A percentile compares a stretch with the other conserved stretches of the same genome.
Evolutionary conservation across 2,329 filamentous ascomycete species (phyloP).

Genomic region (Clathrospora elynae): DNA sequence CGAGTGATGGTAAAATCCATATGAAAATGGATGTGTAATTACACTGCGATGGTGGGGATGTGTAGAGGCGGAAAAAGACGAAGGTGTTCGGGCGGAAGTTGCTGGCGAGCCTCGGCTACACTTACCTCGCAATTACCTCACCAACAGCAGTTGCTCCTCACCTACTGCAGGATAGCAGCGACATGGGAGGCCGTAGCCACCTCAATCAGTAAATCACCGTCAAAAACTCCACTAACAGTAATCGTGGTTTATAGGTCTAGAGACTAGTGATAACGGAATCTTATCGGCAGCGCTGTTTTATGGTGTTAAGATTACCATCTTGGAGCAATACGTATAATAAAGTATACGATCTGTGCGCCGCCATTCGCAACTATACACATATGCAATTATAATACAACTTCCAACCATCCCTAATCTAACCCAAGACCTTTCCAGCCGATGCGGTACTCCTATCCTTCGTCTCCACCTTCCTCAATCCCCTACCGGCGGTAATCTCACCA

Average conservation of each 20-base stretch:
- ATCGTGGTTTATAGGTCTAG: too few relatives aligned
- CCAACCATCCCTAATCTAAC: conserved; percentile 1
- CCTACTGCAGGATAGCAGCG: too few relatives aligned
- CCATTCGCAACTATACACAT: conserved; percentile 1
- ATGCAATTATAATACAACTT: not conserved
- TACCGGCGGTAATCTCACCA: conserved; percentile 82
- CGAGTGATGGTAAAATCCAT: conserved; percentile 7
- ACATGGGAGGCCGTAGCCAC: too few relatives aligned
- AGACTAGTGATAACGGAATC: too few relatives aligned
- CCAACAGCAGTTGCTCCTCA: not conserved
- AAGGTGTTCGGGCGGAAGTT: conserved; percentile 13
- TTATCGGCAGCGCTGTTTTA: too few relatives aligned
- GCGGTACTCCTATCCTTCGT: conserved; percentile 85
- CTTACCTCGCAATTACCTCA: too few relatives aligned
- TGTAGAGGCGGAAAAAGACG: conserved; percentile 18
- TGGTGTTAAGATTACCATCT: too few relatives aligned
- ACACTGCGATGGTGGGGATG: conserved; percentile 17
- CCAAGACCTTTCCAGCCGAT: conserved; percentile 73
- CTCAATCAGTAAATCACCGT: too few relatives aligned
- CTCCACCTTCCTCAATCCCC: conserved; percentile 78
- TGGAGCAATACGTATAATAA: too few relatives aligned
- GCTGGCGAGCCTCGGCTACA: conserved; percentile 22
- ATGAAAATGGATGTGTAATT: conserved; percentile 6
- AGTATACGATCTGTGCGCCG: too few relatives aligned
- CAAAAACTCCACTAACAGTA: too few relatives aligned